Conservation (phyloP, 345 rosid species). For the Gossypium turneri region DNA sequence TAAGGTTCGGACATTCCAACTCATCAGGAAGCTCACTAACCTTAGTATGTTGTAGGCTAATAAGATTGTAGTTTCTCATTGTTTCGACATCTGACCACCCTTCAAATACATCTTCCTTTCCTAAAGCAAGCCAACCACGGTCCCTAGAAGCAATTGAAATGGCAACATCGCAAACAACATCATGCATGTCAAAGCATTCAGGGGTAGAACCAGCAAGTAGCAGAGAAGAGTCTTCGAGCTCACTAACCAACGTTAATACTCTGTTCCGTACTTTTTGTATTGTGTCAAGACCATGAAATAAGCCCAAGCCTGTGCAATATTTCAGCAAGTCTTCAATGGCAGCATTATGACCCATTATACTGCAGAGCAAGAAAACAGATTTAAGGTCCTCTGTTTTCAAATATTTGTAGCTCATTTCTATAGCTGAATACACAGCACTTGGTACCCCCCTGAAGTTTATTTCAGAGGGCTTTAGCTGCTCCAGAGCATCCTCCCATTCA, state of each 20-base stretch:
- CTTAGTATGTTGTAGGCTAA: too few species aligned
- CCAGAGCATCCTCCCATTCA: slow-evolving; percentile 20
- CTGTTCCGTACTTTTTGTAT: slow-evolving; percentile 2
- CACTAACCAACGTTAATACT: not conserved
- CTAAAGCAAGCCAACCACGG: not conserved
- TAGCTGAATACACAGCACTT: not conserved
- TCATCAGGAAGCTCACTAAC: too few species aligned
- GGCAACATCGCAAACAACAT: not conserved
- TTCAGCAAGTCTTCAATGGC: not conserved
- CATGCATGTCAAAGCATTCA: not conserved
- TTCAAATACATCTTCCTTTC: not conserved
- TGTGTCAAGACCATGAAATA: slow-evolving; percentile 2
- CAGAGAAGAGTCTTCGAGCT: not conserved
- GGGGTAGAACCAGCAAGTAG: not conserved
- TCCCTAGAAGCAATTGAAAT: not conserved
- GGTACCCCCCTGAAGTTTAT: not conserved
- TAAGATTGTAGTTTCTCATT: too few species aligned
- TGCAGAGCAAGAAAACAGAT: slow-evolving; percentile 14
- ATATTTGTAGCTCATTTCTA: not conserved
- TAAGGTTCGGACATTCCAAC: slow-evolving; percentile 9
- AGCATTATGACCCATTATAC: not conserved
- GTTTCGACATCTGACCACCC: not conserved
- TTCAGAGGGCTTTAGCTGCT: not conserved
- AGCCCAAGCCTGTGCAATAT: slow-evolving; percentile 15
- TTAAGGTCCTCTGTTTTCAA: slow-evolving; percentile 10